Base-by-base conservation (phyloP, 116 monocot species). In the Dioscorea cayenensis region DNA sequence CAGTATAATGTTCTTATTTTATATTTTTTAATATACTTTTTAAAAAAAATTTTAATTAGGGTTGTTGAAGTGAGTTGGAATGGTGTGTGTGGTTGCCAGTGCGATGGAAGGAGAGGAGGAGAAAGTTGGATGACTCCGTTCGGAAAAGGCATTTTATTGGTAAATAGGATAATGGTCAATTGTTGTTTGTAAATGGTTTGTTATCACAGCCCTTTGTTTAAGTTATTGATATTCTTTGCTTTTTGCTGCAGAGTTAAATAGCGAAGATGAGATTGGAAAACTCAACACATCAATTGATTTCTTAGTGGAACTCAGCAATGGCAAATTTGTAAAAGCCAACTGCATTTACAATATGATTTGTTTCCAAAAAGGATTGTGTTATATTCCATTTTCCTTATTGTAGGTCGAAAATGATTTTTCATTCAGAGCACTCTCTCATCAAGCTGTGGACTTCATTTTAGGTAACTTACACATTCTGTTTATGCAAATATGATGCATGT, bases 371-470 rank as follows among this genome's bases (percentile, higher is more conserved):
- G 43, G 43, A 43, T 10, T 12, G 12, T 43, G 43, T 1, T 10
- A 43, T 43, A 43, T 43, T 43, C 12, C 8, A 9, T 1, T 43
- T 43, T 43, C 43, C 12, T 43, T 7, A 43, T 43, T 43, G 7
- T 72, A 96, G 96, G 90, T 80, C 28, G 71, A 79, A 36, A 67
- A 51, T 27, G 71, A 66, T 70, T 62, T 81, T 23, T 83, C 77
- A 35, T 83, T 86, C 69, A 72, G 82, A 63, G 77, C 86, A 60
- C 81, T 90, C 67, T 93, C 86, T 71, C 97, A 97, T 77, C 97
- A 88, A 84, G 97, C 93, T 76, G 74, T 80, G 38, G 90, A 93
- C 71, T 97, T 90, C 48, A 93, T 97, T 76, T 73, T 93, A 77
- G 93, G 97, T 97, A 83, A 84, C 63, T 28, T 7, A 12, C 9